phyloP scores from a whole-genome alignment of 768 basidiomycete genomes.

The Boletellus emodensis region DNA sequence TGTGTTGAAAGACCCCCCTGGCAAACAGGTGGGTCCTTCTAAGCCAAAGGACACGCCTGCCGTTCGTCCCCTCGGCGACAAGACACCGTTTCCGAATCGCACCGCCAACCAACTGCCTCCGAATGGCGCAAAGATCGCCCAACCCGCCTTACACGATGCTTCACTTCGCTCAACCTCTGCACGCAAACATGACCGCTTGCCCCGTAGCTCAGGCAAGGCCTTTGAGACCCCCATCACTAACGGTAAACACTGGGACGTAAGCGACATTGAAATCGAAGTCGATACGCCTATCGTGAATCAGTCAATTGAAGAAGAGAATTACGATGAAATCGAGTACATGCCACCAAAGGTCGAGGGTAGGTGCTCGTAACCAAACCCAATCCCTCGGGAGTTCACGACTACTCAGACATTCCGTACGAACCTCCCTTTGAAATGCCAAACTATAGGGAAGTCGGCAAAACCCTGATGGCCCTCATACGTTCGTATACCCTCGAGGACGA shows the following conservation, averaged over 20 bases:
- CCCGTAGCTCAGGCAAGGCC: slow-evolving; percentile 43
- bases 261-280: slow-evolving; percentile 46
- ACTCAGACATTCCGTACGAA: slow-evolving; percentile 39
- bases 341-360: slow-evolving; percentile 48
- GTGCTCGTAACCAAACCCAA: slow-evolving; percentile 13
- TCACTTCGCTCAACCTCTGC: slow-evolving; percentile 63
- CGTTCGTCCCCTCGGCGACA: slow-evolving; percentile 60
- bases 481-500: slow-evolving; percentile 35
- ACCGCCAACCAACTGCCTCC: slow-evolving; percentile 31
- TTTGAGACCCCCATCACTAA: slow-evolving; percentile 66
- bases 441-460: slow-evolving; percentile 40
- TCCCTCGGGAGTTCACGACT: slow-evolving; percentile 2
- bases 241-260: slow-evolving; percentile 75
- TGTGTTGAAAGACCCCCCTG: slow-evolving; percentile 16
- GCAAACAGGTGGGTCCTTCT: slow-evolving; percentile 27
- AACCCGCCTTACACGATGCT: slow-evolving; percentile 38
- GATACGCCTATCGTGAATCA: slow-evolving; percentile 20
- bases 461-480: slow-evolving; percentile 35
- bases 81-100: slow-evolving; percentile 74
- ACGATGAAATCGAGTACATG: slow-evolving; percentile 53
- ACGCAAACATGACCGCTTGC: slow-evolving; percentile 58
- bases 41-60: slow-evolving; percentile 23
- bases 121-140: slow-evolving; percentile 35
- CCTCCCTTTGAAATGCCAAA: slow-evolving; percentile 49
- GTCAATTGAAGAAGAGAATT: slow-evolving; percentile 30